Base-by-base conservation (phyloP, 208 protist species). In the Endotrypanum monterogeii region DNA sequence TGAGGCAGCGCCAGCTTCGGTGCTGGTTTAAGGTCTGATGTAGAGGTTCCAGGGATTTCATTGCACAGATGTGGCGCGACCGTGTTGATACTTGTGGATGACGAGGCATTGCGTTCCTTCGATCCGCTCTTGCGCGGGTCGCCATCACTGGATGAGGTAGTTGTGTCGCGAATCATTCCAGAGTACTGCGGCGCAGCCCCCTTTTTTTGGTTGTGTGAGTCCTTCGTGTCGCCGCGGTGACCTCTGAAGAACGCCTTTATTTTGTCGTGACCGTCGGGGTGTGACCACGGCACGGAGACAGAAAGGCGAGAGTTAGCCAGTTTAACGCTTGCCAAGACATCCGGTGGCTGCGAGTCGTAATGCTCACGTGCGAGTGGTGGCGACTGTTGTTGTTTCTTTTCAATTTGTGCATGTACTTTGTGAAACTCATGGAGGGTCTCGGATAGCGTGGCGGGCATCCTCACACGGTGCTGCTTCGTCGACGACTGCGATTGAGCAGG, bases 251-350 rank as follows among this genome's bases (percentile, higher is more conserved):
- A 39, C 23, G 39, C 2, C 56, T 61, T 30, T 30, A 32, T 37
- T 12, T 20, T 32, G 56, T 18, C 37, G 32, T 16, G 56, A 61
- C 37, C 60, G 39, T 48, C 9, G 48, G 46, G 54, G 32, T 35
- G 35, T 9, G 67, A 60, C 25, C n/a, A 25, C 12, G 30, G 6
- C 30, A 55, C 52, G 41, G 67, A 56, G 67, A 16, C 54, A n/a
- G 66, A 58, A 32, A 71, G 50, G 18, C 66, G 66, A 16, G 23
- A 9, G 62, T 44, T 1, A 12, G 62, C 62, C 28, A 14, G 12
- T 41, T 51, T 51, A 30, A 70, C 41, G 66, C n/a, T 37, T 18
- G 44, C 48, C 30, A 71, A 30, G 12, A 58, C 66, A 25, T 71
- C 28, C 28, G 54, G 46, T 8, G 50, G 58, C 28, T 5, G 62